Base-by-base conservation (phyloP, 257 asterid species). In the Fraxinus quadrangulata region DNA sequence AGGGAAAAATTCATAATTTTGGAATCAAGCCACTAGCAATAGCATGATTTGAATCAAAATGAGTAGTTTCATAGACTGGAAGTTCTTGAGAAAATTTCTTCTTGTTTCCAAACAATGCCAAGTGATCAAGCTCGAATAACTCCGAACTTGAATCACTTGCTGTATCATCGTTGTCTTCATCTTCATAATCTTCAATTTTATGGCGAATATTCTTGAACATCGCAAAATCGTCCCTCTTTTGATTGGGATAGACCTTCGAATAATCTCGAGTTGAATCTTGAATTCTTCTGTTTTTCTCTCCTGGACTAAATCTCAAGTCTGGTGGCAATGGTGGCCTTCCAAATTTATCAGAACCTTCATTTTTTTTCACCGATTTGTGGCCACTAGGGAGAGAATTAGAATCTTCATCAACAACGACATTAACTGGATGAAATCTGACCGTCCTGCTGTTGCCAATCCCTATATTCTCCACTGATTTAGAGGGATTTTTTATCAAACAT, bases 21-120 rank as follows among this genome's bases (percentile, higher is more conserved):
- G 90, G 82, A 80, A 91, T 82, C 89, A 87, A 84, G 49, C 90
- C 87, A 61, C 81, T 86, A 34, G 87, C 88, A 66, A 89, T 84
- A 26, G 85, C 90, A 59, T 87, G 88, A 81, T 87, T 90, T 14
- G 82, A 79, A 47, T 72, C 84, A 42, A 87, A 75, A 77, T 83
- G 83, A 21, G 99, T 92, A 21, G 97, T 91, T 78, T 91, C 97
- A 73, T 92, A 94, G 72, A 92, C 96, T 0, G 97, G 97, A 9
- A 94, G 96, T 81, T 94, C 97, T 75, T 94, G 87, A 2, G 88
- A 75, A 21, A 85, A 92, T 78, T 88, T 90, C 36, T 74, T 70
- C 31, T 72, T 70, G 45, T 86, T 76, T 69, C 89, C 88, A 11
- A 89, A 87, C 69, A 88, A 68, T 0, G 88, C 86, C 19, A 85